phyloP scores from a whole-genome alignment of 768 basidiomycete genomes.

The Mycena pura region DNA sequence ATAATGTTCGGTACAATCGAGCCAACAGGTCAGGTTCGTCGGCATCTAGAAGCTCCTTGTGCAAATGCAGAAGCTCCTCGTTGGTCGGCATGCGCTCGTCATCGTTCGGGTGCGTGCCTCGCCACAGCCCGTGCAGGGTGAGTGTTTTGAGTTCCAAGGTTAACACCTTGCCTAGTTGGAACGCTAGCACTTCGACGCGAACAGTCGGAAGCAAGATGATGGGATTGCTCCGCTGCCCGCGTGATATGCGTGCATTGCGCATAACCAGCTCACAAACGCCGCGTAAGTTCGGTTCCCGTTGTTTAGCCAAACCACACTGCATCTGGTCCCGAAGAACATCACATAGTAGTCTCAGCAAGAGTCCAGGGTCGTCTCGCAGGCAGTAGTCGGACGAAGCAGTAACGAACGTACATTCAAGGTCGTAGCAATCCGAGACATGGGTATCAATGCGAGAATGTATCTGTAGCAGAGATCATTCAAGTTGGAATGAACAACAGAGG shows the following conservation, averaged over 20 bases:
- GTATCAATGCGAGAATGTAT: constrained; percentile 5
- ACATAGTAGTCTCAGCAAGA: not conserved
- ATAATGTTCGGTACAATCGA: too few relatives aligned
- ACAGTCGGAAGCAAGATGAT: not conserved
- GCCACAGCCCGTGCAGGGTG: too few relatives aligned
- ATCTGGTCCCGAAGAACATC: not conserved
- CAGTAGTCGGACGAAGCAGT: not conserved
- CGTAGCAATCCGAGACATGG: not conserved
- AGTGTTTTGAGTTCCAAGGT: too few relatives aligned
- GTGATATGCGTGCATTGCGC: not conserved
- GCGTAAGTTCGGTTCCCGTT: not conserved
- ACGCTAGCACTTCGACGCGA: too few relatives aligned
- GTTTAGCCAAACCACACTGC: not conserved
- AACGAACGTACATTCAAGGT: not conserved
- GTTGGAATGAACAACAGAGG: not conserved
- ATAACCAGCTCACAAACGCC: constrained; percentile 10
- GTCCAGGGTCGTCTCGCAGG: not conserved
- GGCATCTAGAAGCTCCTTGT: too few relatives aligned
- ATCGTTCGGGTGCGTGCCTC: too few relatives aligned
- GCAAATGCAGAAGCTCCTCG: too few relatives aligned
- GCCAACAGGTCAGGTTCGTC: too few relatives aligned
- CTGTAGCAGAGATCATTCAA: not conserved
- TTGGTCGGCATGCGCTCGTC: too few relatives aligned
- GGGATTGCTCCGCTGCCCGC: not conserved
- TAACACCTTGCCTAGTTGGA: too few relatives aligned